Evolutionary conservation across 1,284 basidiomycete genomes (phyloP), one percentile per base, ranked within the genome.

Genomic region (Cutaneotrichosporon sp.): DNA sequence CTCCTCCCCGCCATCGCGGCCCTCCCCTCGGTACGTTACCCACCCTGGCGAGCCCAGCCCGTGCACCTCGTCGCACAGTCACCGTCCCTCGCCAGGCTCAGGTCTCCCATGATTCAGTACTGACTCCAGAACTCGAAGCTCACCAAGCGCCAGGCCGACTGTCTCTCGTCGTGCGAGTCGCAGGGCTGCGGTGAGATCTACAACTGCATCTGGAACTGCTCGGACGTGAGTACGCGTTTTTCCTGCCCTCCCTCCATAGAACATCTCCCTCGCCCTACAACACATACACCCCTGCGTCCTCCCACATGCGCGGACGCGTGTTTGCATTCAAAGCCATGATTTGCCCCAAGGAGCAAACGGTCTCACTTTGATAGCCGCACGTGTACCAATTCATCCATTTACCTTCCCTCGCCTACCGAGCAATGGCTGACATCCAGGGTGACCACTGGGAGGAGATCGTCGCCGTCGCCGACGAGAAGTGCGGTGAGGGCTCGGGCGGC

Each of bases 101-200:
- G 6, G 16, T 36, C n/a, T 42, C 16, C 18, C 3, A n/a, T 18
- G 11, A n/a, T 24, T 18, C 38, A 42, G 38, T 18, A 24, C 54
- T 55, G 38, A 55, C 54, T 8, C 38, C 54, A 55, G 54, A 43
- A 45, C 54, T 13, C 22, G 18, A 24, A 36, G 34, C 54, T 47
- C 45, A 38, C 47, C 42, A 53, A 51, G 54, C 54, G n/a, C 65
- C 65, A 46, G 59, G 43, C 1, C n/a, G 49, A 34, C 49, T 69
- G 68, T 57, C 60, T 60, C 31, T 38, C 47, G 14, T 29, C 58
- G 25, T 68, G 69, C 60, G 59, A 64, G 52, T 51, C 60, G 20
- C 47, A 54, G 33, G 54, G 52, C 54, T 60, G 62, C 46, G 34
- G 34, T 16, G 56, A 63, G 33, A 59, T 58, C 58, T 56, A 43